A percentile compares a stretch with the other conserved stretches of the same genome.
phyloP scores from a whole-genome alignment of 139 green algal species.

The Parachlorella kessleri region DNA sequence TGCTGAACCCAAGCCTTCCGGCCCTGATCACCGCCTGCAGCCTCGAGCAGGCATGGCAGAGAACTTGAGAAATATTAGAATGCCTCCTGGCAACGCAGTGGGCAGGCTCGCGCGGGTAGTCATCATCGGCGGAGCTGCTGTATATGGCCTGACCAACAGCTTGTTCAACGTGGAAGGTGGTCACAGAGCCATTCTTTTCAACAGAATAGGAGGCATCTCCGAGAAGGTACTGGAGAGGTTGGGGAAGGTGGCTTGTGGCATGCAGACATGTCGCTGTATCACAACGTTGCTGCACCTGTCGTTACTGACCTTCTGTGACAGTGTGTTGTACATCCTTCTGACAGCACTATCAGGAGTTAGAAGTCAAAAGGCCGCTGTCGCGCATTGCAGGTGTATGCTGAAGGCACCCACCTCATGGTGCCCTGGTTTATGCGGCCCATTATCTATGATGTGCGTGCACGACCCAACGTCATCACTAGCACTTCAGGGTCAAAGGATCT shows the following conservation, averaged over 20 bases:
- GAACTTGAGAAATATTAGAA: conserved; percentile 41
- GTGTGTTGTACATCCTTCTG: too few species aligned
- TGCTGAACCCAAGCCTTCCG: too few species aligned
- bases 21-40: too few species aligned
- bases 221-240: too few species aligned
- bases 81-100: conserved; percentile 22
- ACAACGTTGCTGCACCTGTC: too few species aligned
- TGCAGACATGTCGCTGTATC: too few species aligned
- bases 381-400: conserved; percentile 73
- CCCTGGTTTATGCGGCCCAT: conserved; percentile 98
- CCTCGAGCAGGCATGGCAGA: too few species aligned
- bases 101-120: conserved; percentile 35
- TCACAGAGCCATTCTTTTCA: conserved; percentile 98
- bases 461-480: conserved; percentile 92
- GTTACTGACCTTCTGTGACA: too few species aligned
- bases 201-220: conserved; percentile 93
- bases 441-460: conserved; percentile 96
- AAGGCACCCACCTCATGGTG: conserved; percentile 98
- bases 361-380: too few species aligned
- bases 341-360: too few species aligned
- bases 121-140: conserved; percentile 49
- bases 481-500: conserved; percentile 93
- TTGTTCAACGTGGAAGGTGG: conserved; percentile 99
- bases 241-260: too few species aligned
- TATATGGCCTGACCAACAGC: conserved; percentile 80